These are phyloP conservation scores for Glycine tomentella DNA, from an alignment of 306 rosid genomes.

Conservation along the genomic window DNA sequence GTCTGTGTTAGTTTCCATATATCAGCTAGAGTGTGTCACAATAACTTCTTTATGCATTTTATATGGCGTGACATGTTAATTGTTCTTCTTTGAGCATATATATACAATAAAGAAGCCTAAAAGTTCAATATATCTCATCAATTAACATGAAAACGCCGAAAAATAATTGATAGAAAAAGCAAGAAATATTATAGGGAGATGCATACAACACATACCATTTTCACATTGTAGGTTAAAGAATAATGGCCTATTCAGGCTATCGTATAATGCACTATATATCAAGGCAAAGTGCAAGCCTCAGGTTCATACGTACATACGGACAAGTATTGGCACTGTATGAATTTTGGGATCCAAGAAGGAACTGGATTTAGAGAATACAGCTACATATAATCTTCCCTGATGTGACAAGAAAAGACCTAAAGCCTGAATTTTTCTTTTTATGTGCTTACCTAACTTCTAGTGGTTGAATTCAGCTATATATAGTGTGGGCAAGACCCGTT, in stretches of 20 bases:
- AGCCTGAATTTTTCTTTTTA: background rate
- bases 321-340: background rate
- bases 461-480: slow-evolving; percentile 6
- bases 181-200: slow-evolving; percentile 47
- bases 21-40: no score
- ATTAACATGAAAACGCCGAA: no score
- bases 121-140: no score
- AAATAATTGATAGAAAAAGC: background rate
- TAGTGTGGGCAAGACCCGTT: background rate
- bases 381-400: slow-evolving; percentile 16
- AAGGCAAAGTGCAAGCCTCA: slow-evolving; percentile 40
- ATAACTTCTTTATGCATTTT: background rate
- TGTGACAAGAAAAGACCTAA: slow-evolving; percentile 12
- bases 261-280: background rate
- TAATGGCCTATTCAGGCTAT: slow-evolving; percentile 18
- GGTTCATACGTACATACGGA: slow-evolving; percentile 52
- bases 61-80: background rate
- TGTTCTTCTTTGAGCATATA: background rate
- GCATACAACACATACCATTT: slow-evolving; percentile 1
- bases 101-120: no score
- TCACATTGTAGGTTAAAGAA: slow-evolving; percentile 38
- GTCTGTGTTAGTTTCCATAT: no score
- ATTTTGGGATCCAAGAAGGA: background rate
- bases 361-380: background rate
- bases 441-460: background rate